phyloP scores from a whole-genome alignment of 495 filamentous ascomycete genomes.

The Xylaria curta region DNA sequence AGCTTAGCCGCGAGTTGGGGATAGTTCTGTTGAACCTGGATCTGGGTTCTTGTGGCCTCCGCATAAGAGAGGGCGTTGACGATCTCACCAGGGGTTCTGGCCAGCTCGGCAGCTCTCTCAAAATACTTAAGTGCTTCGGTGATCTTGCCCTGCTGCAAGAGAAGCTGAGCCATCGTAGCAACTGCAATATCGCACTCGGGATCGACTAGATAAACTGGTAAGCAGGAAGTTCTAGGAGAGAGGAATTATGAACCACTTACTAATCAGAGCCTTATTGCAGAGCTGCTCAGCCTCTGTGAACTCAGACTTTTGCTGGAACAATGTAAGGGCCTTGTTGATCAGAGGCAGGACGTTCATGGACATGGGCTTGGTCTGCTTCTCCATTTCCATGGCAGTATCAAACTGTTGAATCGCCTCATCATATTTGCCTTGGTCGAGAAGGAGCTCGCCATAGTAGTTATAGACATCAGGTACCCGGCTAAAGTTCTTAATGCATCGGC shows the following conservation, averaged over 20 bases:
- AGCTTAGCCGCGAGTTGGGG: slow-evolving; percentile 88
- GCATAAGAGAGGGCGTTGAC: slow-evolving; percentile 97
- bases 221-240: background rate
- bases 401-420: slow-evolving; percentile 98
- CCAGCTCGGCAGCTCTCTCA: slow-evolving; percentile 91
- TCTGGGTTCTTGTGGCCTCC: slow-evolving; percentile 94
- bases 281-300: slow-evolving; percentile 93
- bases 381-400: slow-evolving; percentile 96
- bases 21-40: slow-evolving; percentile 98
- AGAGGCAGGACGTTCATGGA: slow-evolving; percentile 96
- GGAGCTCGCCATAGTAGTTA: slow-evolving; percentile 99
- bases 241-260: slow-evolving; percentile 60
- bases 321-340: slow-evolving; percentile 96
- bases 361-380: slow-evolving; percentile 89
- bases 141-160: slow-evolving; percentile 97
- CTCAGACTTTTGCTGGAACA: slow-evolving; percentile 98
- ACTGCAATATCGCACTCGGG: slow-evolving; percentile 99
- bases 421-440: slow-evolving; percentile 95
- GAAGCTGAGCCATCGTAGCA: slow-evolving; percentile 98
- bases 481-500: slow-evolving; percentile 97
- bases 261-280: slow-evolving; percentile 96
- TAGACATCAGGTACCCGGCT: slow-evolving; percentile 96
- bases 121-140: slow-evolving; percentile 96
- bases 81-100: slow-evolving; percentile 94
- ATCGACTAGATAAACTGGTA: slow-evolving; percentile 72